Conservation (phyloP, 2,329 filamentous ascomycete species). For the Exophiala dermatitidis region DNA sequence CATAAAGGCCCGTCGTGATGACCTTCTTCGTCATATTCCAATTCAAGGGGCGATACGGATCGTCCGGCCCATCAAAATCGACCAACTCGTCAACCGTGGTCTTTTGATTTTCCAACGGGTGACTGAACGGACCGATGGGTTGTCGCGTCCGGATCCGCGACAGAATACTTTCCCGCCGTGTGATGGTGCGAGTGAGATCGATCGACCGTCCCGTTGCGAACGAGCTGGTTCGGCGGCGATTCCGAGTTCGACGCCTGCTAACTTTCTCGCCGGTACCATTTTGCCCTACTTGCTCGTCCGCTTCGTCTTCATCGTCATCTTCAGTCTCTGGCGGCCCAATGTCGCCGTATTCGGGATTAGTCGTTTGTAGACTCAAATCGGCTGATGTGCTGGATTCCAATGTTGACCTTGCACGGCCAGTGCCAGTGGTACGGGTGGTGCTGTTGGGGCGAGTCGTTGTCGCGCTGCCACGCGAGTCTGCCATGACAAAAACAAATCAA, state of each 20-base stretch:
- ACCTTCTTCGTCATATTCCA: conserved; percentile 61
- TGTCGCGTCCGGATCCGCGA: conserved; percentile 1
- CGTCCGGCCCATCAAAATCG: conserved; percentile 34
- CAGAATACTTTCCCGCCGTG: not conserved
- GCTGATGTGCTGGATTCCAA: not conserved
- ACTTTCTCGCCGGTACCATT: too few species aligned
- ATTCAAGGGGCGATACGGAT: conserved; percentile 78
- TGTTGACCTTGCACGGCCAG: not conserved
- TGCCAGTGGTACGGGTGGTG: too few species aligned
- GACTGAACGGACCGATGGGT: not conserved
- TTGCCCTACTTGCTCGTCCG: not conserved
- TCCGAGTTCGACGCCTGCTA: not conserved
- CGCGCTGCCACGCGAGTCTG: not conserved
- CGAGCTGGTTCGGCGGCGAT: not conserved
- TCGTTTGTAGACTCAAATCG: not conserved
- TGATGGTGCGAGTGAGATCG: not conserved
- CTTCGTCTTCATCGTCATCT: not conserved
- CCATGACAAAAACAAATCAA: too few species aligned
- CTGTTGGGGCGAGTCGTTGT: not conserved
- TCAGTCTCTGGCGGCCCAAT: not conserved
- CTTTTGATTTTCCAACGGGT: conserved; percentile 1
- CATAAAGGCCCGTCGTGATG: conserved; percentile 31
- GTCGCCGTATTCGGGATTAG: conserved; percentile 2
- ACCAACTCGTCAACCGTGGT: conserved; percentile 34
- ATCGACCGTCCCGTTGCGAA: not conserved